These are phyloP conservation scores for Viridothelium virens DNA, from an alignment of 495 filamentous ascomycete species.

Conservation along the genomic window DNA sequence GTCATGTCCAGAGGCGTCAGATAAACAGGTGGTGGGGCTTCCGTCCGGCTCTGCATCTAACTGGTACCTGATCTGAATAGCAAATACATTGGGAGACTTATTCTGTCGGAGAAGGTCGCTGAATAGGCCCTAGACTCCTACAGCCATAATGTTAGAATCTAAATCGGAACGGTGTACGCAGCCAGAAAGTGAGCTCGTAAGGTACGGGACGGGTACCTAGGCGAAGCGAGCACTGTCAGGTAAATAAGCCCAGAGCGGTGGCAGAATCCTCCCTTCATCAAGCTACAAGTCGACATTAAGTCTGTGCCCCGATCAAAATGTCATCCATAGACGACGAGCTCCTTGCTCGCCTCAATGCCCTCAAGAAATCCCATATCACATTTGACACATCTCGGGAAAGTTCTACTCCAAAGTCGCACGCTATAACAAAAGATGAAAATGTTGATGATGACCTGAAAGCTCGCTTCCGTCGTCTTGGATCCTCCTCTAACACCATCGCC, in stretches of 20 bases:
- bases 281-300: neutral
- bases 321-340: constrained; percentile 29
- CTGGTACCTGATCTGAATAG: no score
- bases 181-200: no score
- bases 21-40: no score
- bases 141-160: no score
- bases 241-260: neutral
- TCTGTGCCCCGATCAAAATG: constrained; percentile 12
- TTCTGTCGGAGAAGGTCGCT: no score
- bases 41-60: no score
- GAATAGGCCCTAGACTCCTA: no score
- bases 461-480: constrained; percentile 30
- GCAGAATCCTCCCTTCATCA: neutral
- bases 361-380: constrained; percentile 30
- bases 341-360: constrained; percentile 35
- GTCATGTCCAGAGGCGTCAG: no score
- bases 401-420: constrained; percentile 2
- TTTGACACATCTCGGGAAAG: constrained; percentile 16
- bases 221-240: no score
- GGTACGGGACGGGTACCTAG: no score
- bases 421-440: constrained; percentile 15
- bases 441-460: constrained; percentile 26
- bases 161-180: no score
- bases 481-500: neutral
- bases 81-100: no score